Evolutionary conservation across 140 eudicot species (phyloP).

Genomic region (Stevia rebaudiana): DNA sequence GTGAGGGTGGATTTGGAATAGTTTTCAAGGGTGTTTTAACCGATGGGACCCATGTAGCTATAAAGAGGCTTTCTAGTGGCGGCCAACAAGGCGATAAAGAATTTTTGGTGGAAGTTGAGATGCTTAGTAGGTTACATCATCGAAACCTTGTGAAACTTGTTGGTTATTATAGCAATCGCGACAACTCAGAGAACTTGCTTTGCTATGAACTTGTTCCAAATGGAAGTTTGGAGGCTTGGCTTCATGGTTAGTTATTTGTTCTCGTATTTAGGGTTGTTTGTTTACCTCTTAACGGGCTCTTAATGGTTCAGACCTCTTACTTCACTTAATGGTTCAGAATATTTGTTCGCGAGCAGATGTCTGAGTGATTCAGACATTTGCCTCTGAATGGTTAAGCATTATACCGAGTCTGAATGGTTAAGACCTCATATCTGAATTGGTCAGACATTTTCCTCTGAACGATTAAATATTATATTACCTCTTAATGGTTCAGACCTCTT

Average conservation of each 20-base stretch:
- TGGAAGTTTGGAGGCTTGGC: constrained; percentile 97
- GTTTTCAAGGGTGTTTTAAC: constrained; percentile 87
- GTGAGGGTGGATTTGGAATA: constrained; percentile 97
- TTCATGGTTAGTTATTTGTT: constrained; percentile 52
- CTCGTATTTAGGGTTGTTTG: too few relatives aligned
- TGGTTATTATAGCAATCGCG: constrained; percentile 83
- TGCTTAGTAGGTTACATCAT: constrained; percentile 99
- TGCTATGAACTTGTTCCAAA: constrained; percentile 96
- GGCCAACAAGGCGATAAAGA: constrained; percentile 98
- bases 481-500: too few relatives aligned
- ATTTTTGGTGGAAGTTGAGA: constrained; percentile 93
- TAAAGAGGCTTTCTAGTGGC: constrained; percentile 81
- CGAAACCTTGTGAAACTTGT: constrained; percentile 97
- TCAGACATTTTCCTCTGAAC: too few relatives aligned
- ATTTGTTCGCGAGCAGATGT: too few relatives aligned
- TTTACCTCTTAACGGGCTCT: too few relatives aligned
- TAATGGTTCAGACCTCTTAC: too few relatives aligned
- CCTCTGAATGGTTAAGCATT: too few relatives aligned
- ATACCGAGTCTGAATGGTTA: too few relatives aligned
- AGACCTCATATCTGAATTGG: too few relatives aligned
- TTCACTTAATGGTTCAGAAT: too few relatives aligned
- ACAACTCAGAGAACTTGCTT: constrained; percentile 76
- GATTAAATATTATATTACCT: too few relatives aligned
- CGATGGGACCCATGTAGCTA: constrained; percentile 94
- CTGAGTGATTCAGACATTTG: too few relatives aligned